Conservation (phyloP, 2,329 filamentous ascomycete genomes). For the Colletotrichum orbiculare region DNA sequence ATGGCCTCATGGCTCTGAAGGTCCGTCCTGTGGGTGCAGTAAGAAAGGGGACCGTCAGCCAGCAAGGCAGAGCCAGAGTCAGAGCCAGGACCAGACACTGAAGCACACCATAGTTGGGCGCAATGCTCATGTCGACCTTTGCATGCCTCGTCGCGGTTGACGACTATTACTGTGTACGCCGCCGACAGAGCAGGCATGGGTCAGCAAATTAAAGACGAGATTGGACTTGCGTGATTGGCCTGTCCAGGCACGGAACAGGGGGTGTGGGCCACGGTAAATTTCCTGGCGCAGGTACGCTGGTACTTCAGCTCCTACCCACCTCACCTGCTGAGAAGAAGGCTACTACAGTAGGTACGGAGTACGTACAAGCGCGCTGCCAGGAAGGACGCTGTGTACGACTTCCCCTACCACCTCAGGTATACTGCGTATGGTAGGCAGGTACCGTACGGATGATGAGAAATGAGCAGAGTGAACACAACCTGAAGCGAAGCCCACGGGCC, state of each 20-base stretch:
- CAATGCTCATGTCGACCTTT: constrained; percentile 24
- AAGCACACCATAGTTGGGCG: constrained; percentile 29
- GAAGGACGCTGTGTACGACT: too few relatives aligned
- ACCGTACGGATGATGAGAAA: too few relatives aligned
- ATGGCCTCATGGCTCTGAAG: constrained; percentile 9
- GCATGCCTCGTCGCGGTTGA: constrained; percentile 33
- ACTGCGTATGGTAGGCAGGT: too few relatives aligned
- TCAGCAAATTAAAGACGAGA: constrained; percentile 31
- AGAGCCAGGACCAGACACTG: background rate
- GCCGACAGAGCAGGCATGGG: constrained; percentile 29
- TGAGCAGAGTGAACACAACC: constrained; percentile 11
- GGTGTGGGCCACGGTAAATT: constrained; percentile 24
- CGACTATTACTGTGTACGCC: constrained; percentile 20
- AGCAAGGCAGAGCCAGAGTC: background rate
- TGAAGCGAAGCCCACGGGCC: constrained; percentile 4
- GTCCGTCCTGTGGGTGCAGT: background rate
- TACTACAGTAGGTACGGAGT: background rate
- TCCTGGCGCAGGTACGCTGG: constrained; percentile 29
- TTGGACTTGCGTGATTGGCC: constrained; percentile 19
- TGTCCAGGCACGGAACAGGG: constrained; percentile 11
- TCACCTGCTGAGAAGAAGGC: background rate
- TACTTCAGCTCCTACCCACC: background rate
- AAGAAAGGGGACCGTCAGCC: background rate
- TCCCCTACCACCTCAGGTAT: too few relatives aligned
- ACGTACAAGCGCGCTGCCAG: too few relatives aligned